These are phyloP conservation scores for Cucurbita ficifolia DNA, from an alignment of 306 rosid species.

Conservation along the genomic window DNA sequence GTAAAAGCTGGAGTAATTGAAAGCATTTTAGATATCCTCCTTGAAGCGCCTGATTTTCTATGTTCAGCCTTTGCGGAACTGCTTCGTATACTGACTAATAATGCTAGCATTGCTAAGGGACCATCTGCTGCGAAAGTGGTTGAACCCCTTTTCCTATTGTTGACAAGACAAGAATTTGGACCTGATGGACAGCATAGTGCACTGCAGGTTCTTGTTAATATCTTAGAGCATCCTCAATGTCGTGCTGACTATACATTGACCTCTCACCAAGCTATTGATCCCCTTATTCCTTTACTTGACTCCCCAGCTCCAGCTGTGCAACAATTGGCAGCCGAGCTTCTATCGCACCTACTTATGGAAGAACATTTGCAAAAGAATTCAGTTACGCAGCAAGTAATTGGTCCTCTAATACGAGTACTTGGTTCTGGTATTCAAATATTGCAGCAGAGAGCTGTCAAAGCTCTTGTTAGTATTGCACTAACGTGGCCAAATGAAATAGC, in stretches of 20 bases:
- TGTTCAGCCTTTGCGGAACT: slow-evolving; percentile 79
- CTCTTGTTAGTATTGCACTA: slow-evolving; percentile 82
- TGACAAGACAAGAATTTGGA: slow-evolving; percentile 71
- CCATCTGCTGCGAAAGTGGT: slow-evolving; percentile 84
- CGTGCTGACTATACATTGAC: slow-evolving; percentile 76
- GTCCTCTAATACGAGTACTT: slow-evolving; percentile 78
- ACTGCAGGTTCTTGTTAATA: slow-evolving; percentile 87
- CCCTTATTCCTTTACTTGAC: slow-evolving; percentile 82
- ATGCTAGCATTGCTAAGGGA: slow-evolving; percentile 94
- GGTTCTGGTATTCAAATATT: slow-evolving; percentile 81
- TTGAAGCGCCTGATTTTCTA: slow-evolving; percentile 86
- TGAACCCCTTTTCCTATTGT: slow-evolving; percentile 72
- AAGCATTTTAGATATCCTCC: slow-evolving; percentile 65
- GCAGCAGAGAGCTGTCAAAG: slow-evolving; percentile 98
- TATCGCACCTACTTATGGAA: slow-evolving; percentile 77
- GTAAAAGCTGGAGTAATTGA: slow-evolving; percentile 93
- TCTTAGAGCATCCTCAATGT: slow-evolving; percentile 89
- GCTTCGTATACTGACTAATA: slow-evolving; percentile 91
- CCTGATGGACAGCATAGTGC: slow-evolving; percentile 96
- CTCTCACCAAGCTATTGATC: slow-evolving; percentile 80
- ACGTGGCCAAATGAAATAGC: slow-evolving; percentile 98
- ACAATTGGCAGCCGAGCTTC: slow-evolving; percentile 95
- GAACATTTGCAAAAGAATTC: slow-evolving; percentile 88
- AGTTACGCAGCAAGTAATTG: slow-evolving; percentile 73
- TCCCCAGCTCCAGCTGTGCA: slow-evolving; percentile 85